phyloP scores from a whole-genome alignment of 1,284 basidiomycete species.

The Leccinum pachyderme region DNA sequence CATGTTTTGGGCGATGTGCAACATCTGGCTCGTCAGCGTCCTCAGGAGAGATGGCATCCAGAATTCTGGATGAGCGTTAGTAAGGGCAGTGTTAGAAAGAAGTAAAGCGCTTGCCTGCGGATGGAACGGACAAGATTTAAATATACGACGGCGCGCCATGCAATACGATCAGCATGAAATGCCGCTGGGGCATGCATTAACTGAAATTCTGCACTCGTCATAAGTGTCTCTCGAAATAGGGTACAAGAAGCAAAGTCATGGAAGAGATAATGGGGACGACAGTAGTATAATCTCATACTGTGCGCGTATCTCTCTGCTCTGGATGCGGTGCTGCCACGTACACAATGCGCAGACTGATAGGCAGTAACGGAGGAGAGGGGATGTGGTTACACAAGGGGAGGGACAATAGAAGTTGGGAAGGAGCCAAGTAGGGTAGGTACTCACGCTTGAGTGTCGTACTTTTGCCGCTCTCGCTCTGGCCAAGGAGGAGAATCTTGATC shows the following conservation, averaged over 20 bases:
- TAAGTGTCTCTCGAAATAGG: slow-evolving; percentile 13
- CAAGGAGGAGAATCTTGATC: slow-evolving; percentile 73
- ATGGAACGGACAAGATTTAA: slow-evolving; percentile 79
- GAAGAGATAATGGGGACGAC: slow-evolving; percentile 3
- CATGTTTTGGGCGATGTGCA: slow-evolving; percentile 49
- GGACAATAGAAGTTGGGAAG: slow-evolving; percentile 7
- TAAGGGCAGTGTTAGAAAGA: neutral
- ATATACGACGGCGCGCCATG: slow-evolving; percentile 83
- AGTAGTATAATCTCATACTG: slow-evolving; percentile 4
- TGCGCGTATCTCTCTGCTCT: slow-evolving; percentile 1
- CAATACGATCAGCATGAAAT: slow-evolving; percentile 73
- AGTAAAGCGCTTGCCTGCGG: slow-evolving; percentile 48
- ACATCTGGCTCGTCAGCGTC: slow-evolving; percentile 43
- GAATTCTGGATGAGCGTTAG: slow-evolving; percentile 47
- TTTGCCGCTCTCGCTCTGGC: slow-evolving; percentile 81
- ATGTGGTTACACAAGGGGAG: neutral
- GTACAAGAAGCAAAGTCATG: neutral
- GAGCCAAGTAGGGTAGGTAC: slow-evolving; percentile 35
- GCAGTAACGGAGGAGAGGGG: neutral
- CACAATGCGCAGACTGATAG: neutral
- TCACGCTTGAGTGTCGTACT: slow-evolving; percentile 81
- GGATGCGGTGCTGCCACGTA: neutral
- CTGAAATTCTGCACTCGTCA: slow-evolving; percentile 63
- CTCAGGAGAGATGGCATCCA: slow-evolving; percentile 72
- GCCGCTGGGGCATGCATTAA: slow-evolving; percentile 69